Evolutionary conservation across 805 yeast genomes (phyloP), one percentile per base, ranked within the genome.

Genomic region (Starmerella davenportii): DNA sequence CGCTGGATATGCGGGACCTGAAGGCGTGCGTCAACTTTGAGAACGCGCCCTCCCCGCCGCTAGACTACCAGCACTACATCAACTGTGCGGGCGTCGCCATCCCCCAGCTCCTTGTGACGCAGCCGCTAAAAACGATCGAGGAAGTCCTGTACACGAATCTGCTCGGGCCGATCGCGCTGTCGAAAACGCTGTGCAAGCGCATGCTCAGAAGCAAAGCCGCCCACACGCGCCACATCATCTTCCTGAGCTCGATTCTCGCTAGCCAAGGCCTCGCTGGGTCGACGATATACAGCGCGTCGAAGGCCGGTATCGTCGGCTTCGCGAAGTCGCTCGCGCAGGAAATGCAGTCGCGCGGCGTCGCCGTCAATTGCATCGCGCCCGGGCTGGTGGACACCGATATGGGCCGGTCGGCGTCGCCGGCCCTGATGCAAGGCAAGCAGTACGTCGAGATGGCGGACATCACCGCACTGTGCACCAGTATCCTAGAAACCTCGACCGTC

Each of bases 311-410:
- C 3, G 57, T 68, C 35, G 76, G 76, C 3, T 72, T 80, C 47
- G 68, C 82, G 0, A 56, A 61, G 34, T 54, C 75, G 0, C 52
- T 79, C 25, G 77, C 85, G 0, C 47, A 54, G 1, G 94, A 81
- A 46, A 51, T 77, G 42, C 66, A 65, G 13, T 56, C 70, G 1
- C 54, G 58, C 27, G 62, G 62, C 8, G 64, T 81, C 2, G 55
- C 80, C 29, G 76, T 76, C 32, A 79, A 79, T 53, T 62, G 76
- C 1, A 54, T 82, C 1, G 54, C 74, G 16, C 90, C 93, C 0
- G 87, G 87, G 0, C 57, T 79, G 23, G 58, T 57, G 4, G 77
- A 69, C 20, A 80, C 93, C 0, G 78, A 69, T 3, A 79, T 81
- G 74, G 25, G 25, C 7, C 9, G 11, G 11, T 7, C 7, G 9